These are phyloP conservation scores for Phyllostachys edulis DNA, from an alignment of 176 grass and related monocot genomes.

Conservation along the genomic window DNA sequence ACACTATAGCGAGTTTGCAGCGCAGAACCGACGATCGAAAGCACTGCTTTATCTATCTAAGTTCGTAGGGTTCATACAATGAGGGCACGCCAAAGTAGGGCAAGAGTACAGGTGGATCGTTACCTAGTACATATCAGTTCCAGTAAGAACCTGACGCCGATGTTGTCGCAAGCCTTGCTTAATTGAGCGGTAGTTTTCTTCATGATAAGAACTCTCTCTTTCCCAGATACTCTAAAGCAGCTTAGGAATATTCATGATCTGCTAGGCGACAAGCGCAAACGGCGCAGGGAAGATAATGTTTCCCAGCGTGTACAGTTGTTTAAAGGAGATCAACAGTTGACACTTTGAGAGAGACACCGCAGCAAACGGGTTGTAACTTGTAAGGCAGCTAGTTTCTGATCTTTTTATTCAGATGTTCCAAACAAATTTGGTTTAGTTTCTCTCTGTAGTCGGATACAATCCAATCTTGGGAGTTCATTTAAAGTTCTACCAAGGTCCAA, in stretches of 20 bases:
- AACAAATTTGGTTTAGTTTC: constrained; percentile 23
- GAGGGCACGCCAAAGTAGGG: constrained; percentile 11
- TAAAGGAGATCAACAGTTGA: constrained; percentile 33
- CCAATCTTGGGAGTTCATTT: neutral
- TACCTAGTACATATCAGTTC: constrained; percentile 36
- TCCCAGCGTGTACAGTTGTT: constrained; percentile 3
- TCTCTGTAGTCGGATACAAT: constrained; percentile 18
- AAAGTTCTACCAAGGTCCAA: neutral
- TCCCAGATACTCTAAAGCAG: constrained; percentile 44
- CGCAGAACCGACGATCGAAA: neutral
- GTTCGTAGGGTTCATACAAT: neutral
- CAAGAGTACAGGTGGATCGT: constrained; percentile 15
- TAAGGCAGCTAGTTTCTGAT: neutral
- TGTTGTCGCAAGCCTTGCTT: neutral
- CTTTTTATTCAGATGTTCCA: neutral
- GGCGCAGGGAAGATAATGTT: neutral
- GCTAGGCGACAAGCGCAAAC: constrained; percentile 47
- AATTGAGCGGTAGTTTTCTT: constrained; percentile 10
- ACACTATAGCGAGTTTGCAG: neutral
- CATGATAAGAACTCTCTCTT: constrained; percentile 18
- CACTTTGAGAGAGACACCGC: constrained; percentile 34
- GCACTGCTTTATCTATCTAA: neutral
- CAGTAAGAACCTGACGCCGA: constrained; percentile 37
- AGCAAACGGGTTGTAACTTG: constrained; percentile 11
- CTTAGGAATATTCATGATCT: constrained; percentile 41